phyloP scores from a whole-genome alignment of 164 flowering plant genomes.

The Hamamelis virginiana region DNA sequence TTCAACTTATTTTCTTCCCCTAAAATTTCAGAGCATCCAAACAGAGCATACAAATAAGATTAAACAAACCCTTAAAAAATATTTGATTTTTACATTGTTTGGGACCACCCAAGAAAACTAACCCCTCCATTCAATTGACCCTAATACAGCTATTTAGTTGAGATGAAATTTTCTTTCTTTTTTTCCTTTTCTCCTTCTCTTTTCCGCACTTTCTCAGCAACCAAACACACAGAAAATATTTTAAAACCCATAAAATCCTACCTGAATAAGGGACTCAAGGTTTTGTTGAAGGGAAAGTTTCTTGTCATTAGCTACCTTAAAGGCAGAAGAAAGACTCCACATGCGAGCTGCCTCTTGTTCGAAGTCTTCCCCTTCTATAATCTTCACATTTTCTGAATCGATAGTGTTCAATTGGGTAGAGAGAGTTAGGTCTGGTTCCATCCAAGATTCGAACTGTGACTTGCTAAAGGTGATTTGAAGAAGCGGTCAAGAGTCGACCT shows the following conservation, averaged over 20 bases:
- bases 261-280: conserved; percentile 63
- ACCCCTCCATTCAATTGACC: not conserved
- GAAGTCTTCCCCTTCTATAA: conserved; percentile 85
- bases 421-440: conserved; percentile 19
- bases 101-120: not conserved
- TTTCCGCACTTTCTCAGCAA: not conserved
- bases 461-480: conserved; percentile 3
- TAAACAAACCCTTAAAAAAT: too few relatives aligned
- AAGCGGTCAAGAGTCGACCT: conserved; percentile 28
- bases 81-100: too few relatives aligned
- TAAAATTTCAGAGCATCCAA: not conserved
- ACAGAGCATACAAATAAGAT: too few relatives aligned
- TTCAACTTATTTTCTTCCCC: not conserved
- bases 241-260: conserved; percentile 22
- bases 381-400: conserved; percentile 29
- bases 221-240: not conserved
- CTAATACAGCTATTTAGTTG: too few relatives aligned
- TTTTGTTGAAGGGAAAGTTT: conserved; percentile 45
- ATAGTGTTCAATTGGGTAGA: not conserved
- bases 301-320: conserved; percentile 52
- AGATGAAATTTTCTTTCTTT: too few relatives aligned
- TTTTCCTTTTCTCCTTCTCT: not conserved
- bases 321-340: conserved; percentile 77
- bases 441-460: conserved; percentile 9
- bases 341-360: conserved; percentile 77